phyloP scores from a whole-genome alignment of 257 asterid genomes.

The Dorcoceras hygrometricum region DNA sequence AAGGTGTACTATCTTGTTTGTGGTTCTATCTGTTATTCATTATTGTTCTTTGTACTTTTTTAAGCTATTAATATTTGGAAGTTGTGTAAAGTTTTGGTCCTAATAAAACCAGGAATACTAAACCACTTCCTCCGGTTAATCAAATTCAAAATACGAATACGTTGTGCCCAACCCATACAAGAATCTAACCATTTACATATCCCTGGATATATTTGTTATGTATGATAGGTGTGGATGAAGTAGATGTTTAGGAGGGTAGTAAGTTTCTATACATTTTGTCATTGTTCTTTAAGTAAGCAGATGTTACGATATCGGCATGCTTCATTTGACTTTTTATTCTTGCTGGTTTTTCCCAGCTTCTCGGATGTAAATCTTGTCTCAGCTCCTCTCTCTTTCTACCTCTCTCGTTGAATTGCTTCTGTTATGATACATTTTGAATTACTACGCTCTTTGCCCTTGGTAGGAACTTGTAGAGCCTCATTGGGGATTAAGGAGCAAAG shows the following conservation, averaged over 20 bases:
- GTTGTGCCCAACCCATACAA: background rate
- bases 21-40: background rate
- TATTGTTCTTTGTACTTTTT: background rate
- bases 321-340: background rate
- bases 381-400: background rate
- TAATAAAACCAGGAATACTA: background rate
- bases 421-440: background rate
- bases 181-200: background rate
- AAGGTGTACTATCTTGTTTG: background rate
- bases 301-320: background rate
- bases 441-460: background rate
- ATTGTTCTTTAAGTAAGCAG: background rate
- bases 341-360: background rate
- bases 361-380: background rate
- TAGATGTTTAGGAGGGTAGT: background rate
- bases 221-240: background rate
- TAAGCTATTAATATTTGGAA: background rate
- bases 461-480: background rate
- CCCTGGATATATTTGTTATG: background rate
- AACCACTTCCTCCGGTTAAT: background rate
- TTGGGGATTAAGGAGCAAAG: constrained; percentile 15
- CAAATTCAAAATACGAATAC: background rate
- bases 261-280: no score
- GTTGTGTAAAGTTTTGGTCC: background rate
- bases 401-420: background rate